Evolutionary conservation across 2,329 filamentous ascomycete genomes (phyloP).

Genomic region (Botrytis deweyae): DNA sequence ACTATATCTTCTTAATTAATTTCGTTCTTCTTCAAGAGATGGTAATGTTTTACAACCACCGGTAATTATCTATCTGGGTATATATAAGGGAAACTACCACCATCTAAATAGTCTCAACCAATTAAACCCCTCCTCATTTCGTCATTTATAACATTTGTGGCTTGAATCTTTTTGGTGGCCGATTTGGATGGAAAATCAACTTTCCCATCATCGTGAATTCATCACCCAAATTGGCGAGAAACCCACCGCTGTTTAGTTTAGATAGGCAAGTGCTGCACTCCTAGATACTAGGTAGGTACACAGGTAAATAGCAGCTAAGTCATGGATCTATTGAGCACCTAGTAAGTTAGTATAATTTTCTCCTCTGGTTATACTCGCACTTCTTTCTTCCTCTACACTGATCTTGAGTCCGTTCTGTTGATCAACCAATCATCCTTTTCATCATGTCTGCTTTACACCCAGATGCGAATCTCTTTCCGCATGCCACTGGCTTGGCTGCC

Average conservation of each 20-base stretch:
- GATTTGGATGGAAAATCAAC: slow-evolving; percentile 11
- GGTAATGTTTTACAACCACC: no score
- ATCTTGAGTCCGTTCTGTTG: not conserved
- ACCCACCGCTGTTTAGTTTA: not conserved
- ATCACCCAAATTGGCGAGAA: slow-evolving; percentile 24
- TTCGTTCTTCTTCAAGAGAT: no score
- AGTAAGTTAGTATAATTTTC: not conserved
- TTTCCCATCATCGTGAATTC: slow-evolving; percentile 14
- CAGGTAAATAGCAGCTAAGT: not conserved
- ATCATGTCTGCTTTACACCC: slow-evolving; percentile 24
- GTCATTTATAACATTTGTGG: not conserved
- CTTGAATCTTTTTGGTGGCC: not conserved
- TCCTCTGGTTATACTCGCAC: not conserved
- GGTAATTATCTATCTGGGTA: no score
- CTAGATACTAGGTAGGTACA: not conserved
- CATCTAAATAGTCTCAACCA: not conserved
- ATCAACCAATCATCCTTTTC: not conserved
- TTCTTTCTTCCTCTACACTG: not conserved
- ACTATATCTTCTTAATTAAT: no score
- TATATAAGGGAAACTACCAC: not conserved
- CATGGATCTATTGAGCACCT: not conserved
- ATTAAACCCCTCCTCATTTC: not conserved
- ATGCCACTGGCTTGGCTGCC: slow-evolving; percentile 52
- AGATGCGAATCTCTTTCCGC: slow-evolving; percentile 41
- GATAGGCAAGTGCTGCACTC: not conserved